Conservation (phyloP, 2,329 filamentous ascomycete genomes). For the Elsinoe ampelina region DNA sequence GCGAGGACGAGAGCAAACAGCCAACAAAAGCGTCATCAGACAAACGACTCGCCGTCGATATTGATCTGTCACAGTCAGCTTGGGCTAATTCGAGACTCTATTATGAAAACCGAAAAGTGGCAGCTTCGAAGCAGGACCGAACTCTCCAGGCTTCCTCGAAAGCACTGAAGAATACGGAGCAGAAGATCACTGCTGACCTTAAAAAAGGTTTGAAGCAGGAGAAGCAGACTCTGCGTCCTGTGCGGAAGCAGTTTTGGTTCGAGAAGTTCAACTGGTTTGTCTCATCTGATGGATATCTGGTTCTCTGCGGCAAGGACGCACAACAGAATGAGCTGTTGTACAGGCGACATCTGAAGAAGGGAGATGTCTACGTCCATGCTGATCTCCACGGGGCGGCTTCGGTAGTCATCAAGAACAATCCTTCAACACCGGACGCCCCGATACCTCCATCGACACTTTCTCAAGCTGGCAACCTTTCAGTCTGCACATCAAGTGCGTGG, state of each 20-base stretch:
- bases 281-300: conserved; percentile 88
- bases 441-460: conserved; percentile 86
- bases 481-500: conserved; percentile 85
- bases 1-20: conserved; percentile 40
- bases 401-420: conserved; percentile 86
- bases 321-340: conserved; percentile 93
- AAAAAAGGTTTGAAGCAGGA: conserved; percentile 86
- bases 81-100: conserved; percentile 89
- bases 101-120: conserved; percentile 78
- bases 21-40: conserved; percentile 22
- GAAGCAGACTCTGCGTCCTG: conserved; percentile 73
- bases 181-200: conserved; percentile 76
- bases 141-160: conserved; percentile 71
- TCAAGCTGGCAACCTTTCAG: conserved; percentile 76
- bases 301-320: conserved; percentile 75
- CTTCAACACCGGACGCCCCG: conserved; percentile 65
- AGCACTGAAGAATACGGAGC: conserved; percentile 81
- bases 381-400: conserved; percentile 75
- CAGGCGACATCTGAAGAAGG: conserved; percentile 71
- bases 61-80: conserved; percentile 70
- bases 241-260: conserved; percentile 84
- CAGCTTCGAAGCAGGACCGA: conserved; percentile 78
- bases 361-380: conserved; percentile 85
- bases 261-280: conserved; percentile 96
- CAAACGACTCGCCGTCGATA: conserved; percentile 61